Evolutionary conservation across 495 filamentous ascomycete genomes (phyloP).

Genomic region (Lophiotrema nucula): DNA sequence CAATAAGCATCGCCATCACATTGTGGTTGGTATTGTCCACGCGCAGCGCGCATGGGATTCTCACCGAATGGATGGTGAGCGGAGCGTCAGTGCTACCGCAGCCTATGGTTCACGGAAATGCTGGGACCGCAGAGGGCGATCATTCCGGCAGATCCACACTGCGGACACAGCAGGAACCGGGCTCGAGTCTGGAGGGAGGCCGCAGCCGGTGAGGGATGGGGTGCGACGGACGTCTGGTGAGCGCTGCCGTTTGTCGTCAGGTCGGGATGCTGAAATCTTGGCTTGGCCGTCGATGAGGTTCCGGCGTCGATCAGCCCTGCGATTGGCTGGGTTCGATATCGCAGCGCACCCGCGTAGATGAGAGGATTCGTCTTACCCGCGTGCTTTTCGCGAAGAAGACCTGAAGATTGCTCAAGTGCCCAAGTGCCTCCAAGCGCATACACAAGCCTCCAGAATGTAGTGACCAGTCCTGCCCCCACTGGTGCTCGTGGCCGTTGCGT

Average conservation of each 20-base stretch:
- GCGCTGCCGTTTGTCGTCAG: background rate
- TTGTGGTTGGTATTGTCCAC: background rate
- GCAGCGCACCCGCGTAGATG: too few species aligned
- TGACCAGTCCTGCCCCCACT: too few species aligned
- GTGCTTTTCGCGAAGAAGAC: too few species aligned
- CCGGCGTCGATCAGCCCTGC: background rate
- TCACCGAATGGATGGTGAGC: constrained; percentile 2
- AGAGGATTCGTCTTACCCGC: too few species aligned
- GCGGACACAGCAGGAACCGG: constrained; percentile 21
- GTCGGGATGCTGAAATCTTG: background rate
- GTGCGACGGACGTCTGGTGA: background rate
- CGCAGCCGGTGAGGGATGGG: background rate
- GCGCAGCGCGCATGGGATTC: background rate
- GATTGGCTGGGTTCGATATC: background rate
- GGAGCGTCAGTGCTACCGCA: constrained; percentile 22
- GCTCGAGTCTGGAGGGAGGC: background rate
- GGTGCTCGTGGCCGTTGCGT: too few species aligned
- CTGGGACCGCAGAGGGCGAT: constrained; percentile 22
- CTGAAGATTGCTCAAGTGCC: too few species aligned
- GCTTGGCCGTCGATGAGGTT: background rate
- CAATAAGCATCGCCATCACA: background rate
- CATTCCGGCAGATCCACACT: constrained; percentile 26
- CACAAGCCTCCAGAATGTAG: too few species aligned
- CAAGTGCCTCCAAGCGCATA: too few species aligned
- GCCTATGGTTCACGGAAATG: constrained; percentile 17